Conservation (phyloP, 2,329 filamentous ascomycete genomes). For the Coleophoma eucalyptorum region DNA sequence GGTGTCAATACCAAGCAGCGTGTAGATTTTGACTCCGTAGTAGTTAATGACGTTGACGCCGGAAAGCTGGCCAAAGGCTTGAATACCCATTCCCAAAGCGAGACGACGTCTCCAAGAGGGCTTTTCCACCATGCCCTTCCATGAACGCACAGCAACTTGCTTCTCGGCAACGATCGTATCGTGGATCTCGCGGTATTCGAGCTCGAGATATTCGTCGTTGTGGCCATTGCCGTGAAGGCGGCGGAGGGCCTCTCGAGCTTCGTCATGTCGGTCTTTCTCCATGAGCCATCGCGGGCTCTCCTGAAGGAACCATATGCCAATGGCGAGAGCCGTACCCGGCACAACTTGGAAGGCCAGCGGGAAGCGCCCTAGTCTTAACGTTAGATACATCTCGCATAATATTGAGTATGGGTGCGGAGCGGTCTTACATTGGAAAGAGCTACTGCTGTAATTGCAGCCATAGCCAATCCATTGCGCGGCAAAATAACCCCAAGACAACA, state of each 20-base stretch:
- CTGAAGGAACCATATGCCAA: slow-evolving; percentile 45
- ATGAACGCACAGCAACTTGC: slow-evolving; percentile 26
- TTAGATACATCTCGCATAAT: no score
- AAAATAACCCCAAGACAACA: slow-evolving; percentile 18
- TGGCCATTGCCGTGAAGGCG: slow-evolving; percentile 49
- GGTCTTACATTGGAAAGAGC: background rate
- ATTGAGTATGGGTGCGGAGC: background rate
- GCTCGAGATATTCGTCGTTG: slow-evolving; percentile 41
- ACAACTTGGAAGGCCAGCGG: slow-evolving; percentile 50
- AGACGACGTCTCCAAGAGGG: slow-evolving; percentile 39
- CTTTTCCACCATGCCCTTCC: slow-evolving; percentile 36
- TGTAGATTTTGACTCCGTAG: slow-evolving; percentile 31
- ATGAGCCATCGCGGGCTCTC: slow-evolving; percentile 53
- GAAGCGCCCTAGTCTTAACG: slow-evolving; percentile 39
- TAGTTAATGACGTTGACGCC: slow-evolving; percentile 36
- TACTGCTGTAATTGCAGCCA: slow-evolving; percentile 7
- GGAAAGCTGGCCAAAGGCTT: slow-evolving; percentile 42
- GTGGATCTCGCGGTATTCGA: slow-evolving; percentile 42
- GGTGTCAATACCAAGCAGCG: slow-evolving; percentile 30
- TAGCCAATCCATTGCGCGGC: slow-evolving; percentile 16
- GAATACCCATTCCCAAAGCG: slow-evolving; percentile 40
- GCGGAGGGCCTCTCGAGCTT: slow-evolving; percentile 49
- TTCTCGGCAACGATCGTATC: slow-evolving; percentile 55
- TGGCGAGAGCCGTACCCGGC: slow-evolving; percentile 44
- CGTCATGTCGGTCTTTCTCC: slow-evolving; percentile 47